Evolutionary conservation across 306 rosid species (phyloP).

Genomic region (Glycyrrhiza uralensis): DNA sequence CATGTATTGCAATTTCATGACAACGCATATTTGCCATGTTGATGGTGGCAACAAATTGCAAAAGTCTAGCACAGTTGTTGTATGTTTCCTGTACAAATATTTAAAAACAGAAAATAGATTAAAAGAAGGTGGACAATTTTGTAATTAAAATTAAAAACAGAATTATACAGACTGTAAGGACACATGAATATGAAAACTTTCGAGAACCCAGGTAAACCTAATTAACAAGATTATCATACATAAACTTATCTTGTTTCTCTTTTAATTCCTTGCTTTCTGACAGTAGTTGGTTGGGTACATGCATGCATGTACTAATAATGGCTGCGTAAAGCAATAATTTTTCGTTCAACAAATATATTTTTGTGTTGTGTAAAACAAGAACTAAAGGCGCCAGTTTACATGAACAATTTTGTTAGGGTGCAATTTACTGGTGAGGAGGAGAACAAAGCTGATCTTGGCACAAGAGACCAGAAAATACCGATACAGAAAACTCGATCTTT

Average conservation of each 20-base stretch:
- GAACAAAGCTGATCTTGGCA: slow-evolving; percentile 21
- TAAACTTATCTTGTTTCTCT: background rate
- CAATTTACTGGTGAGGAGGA: slow-evolving; percentile 31
- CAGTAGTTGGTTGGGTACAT: background rate
- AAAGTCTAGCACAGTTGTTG: too few relatives aligned
- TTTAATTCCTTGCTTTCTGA: background rate
- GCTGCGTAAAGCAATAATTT: background rate
- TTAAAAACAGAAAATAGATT: too few relatives aligned
- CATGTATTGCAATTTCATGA: background rate
- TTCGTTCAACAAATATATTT: background rate
- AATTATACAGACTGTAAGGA: too few relatives aligned
- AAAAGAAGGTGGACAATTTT: too few relatives aligned
- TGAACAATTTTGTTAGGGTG: slow-evolving; percentile 35
- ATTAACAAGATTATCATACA: background rate
- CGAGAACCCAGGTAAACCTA: background rate
- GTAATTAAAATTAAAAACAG: too few relatives aligned
- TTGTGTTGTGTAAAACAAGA: background rate
- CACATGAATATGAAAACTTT: background rate
- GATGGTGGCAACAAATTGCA: background rate
- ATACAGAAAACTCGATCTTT: slow-evolving; percentile 44
- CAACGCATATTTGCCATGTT: background rate
- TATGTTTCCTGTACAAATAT: too few relatives aligned
- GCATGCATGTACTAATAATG: background rate
- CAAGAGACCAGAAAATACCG: slow-evolving; percentile 37
- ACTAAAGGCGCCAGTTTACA: background rate